Conservation (phyloP, 192 early-diverging fungal species). For the Haplosporangium gracile region DNA sequence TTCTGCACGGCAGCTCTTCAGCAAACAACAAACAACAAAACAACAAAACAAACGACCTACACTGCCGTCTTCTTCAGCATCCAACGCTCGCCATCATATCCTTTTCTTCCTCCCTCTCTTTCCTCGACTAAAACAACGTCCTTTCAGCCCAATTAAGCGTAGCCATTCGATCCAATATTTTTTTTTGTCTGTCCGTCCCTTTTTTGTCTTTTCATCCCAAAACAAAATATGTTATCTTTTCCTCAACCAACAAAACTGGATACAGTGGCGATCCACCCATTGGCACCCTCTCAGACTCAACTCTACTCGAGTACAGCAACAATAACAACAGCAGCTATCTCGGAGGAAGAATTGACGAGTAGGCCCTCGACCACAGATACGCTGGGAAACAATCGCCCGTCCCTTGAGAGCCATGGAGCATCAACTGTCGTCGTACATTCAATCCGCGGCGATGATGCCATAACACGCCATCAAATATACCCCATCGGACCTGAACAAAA, state of each 20-base stretch:
- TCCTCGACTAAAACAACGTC: neutral
- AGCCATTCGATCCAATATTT: neutral
- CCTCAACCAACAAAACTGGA: neutral
- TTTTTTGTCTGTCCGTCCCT: neutral
- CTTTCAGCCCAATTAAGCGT: neutral
- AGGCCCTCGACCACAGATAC: neutral
- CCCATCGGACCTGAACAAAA: neutral
- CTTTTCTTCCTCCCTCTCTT: neutral
- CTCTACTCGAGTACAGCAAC: neutral
- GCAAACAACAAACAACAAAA: neutral
- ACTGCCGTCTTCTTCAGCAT: neutral
- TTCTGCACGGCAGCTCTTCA: neutral
- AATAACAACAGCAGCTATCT: neutral
- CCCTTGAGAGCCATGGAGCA: neutral
- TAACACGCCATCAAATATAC: constrained; percentile 35
- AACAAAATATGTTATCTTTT: neutral
- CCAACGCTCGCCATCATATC: neutral
- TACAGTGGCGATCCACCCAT: neutral
- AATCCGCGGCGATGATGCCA: constrained; percentile 43
- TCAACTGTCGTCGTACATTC: neutral
- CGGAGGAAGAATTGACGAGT: neutral
- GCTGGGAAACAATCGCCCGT: neutral
- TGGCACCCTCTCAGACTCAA: neutral
- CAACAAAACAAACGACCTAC: neutral
- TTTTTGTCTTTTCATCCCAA: too few species aligned